Conservation (phyloP, 2,329 filamentous ascomycete genomes). For the Pyricularia grisea region DNA sequence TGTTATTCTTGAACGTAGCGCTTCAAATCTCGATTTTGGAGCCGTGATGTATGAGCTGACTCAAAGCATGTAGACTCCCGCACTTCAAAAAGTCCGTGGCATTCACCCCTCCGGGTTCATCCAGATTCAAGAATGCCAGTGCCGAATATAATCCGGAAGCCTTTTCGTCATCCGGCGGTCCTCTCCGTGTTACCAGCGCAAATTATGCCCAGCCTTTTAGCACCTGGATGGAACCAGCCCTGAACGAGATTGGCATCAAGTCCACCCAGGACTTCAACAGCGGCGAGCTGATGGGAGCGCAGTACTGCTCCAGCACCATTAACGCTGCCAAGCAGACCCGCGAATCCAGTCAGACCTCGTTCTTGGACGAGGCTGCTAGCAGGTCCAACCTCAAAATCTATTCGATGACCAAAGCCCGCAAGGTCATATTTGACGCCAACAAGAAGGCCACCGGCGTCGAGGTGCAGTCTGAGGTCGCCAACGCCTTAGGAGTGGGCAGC, state of each 20-base stretch:
- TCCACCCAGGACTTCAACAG: constrained; percentile 26
- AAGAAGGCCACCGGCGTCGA: constrained; percentile 4
- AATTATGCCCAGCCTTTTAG: constrained; percentile 15
- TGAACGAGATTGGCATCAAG: constrained; percentile 29
- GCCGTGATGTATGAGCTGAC: not conserved
- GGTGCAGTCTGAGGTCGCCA: constrained; percentile 4
- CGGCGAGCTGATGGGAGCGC: constrained; percentile 27
- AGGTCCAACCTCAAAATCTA: constrained; percentile 28
- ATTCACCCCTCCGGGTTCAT: not conserved
- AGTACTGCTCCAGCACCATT: constrained; percentile 16
- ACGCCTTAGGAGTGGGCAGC: not conserved
- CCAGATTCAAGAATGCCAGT: constrained; percentile 12
- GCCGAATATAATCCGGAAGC: constrained; percentile 16
- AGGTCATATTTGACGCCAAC: constrained; percentile 5
- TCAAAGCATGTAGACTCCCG: constrained; percentile 9
- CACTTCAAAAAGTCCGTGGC: constrained; percentile 21
- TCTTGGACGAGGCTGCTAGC: constrained; percentile 17
- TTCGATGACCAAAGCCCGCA: constrained; percentile 25
- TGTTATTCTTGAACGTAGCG: too few species aligned
- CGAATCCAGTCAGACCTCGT: constrained; percentile 25
- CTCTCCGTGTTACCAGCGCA: constrained; percentile 9
- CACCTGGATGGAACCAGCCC: constrained; percentile 17
- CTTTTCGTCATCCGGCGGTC: constrained; percentile 15
- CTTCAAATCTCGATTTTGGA: not conserved
- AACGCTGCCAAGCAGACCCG: constrained; percentile 13